Evolutionary conservation across 2,329 filamentous ascomycete species (phyloP), one percentile per base, ranked within the genome.

Genomic region (Venturia nashicola): DNA sequence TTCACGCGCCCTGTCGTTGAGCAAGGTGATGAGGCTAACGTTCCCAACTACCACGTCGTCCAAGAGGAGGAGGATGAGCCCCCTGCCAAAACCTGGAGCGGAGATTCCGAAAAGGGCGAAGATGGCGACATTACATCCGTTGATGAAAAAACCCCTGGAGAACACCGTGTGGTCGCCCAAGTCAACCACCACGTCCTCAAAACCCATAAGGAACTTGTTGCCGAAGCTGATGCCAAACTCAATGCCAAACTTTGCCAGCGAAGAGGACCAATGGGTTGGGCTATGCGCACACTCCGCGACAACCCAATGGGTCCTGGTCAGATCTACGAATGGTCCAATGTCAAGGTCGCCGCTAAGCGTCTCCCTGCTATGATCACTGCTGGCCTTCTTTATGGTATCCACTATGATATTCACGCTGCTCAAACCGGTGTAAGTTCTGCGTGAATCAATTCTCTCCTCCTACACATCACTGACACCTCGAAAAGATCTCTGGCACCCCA

Each of bases 371-470:
- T 82, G 75, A 72, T 89, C 66, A 79, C 85, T 54, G 79, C 79
- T 67, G 88, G 80, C 64, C 71, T 79, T 18, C 82, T 91, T 61
- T 93, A 93, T 72, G 90, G 90, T 73, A 72, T 87, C 34, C 80
- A 92, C 80, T 93, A 92, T 76, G 89, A 93, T 69, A 93, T 92
- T 70, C 89, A 92, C 80, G 81, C 83, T 60, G 87, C 87, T 5
- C 89, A 91, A 78, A 79, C 80, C 62, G 89, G 89, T 71, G 81
- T 90, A 55, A 72, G 79, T 14, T 2, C 27, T 27, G 27, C 27
- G 4, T 27, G 4, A 27, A 27, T 2, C 4, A 2, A 27, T 27
- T 2, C 2, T 27, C 27, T 27, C 27, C 2, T 27, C 27, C 2
- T 27, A 27, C 27, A 27, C 27, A 27, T 27, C 27, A 27, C 27